A percentile compares a stretch with the other conserved stretches of the same genome.
Evolutionary conservation across 805 yeast species (phyloP).

Genomic region (Candida pseudofarinosa): DNA sequence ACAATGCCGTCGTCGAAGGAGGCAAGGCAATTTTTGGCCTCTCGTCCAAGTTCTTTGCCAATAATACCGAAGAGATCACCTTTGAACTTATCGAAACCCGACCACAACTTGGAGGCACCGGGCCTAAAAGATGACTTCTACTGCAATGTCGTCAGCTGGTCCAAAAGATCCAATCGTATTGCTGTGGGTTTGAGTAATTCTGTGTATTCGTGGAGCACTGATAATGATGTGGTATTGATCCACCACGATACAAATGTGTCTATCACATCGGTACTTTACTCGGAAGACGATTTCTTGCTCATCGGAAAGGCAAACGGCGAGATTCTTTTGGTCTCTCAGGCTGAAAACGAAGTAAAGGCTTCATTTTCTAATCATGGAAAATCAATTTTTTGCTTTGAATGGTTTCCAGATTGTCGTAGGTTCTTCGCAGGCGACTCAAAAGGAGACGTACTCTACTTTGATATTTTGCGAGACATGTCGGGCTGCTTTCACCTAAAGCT

Average conservation of each 20-base stretch:
- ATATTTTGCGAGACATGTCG: slow-evolving; percentile 12
- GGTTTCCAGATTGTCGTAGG: slow-evolving; percentile 46
- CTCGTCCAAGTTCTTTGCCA: not conserved
- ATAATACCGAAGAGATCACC: not conserved
- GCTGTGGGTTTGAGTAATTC: slow-evolving; percentile 63
- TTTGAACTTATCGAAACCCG: slow-evolving; percentile 1
- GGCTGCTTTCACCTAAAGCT: slow-evolving; percentile 5
- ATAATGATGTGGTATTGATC: slow-evolving; percentile 37
- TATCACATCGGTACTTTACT: slow-evolving; percentile 57
- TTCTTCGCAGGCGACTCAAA: slow-evolving; percentile 62
- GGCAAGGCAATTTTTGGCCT: slow-evolving; percentile 8
- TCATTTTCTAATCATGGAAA: slow-evolving; percentile 19
- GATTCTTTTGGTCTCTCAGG: slow-evolving; percentile 43
- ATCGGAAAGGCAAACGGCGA: slow-evolving; percentile 60
- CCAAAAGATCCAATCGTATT: slow-evolving; percentile 42
- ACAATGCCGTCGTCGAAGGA: slow-evolving; percentile 9
- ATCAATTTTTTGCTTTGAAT: slow-evolving; percentile 54
- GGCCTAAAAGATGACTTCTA: slow-evolving; percentile 73
- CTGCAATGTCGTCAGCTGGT: slow-evolving; percentile 73
- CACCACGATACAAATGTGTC: slow-evolving; percentile 41
- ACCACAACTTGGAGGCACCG: slow-evolving; percentile 48
- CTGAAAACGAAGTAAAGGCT: slow-evolving; percentile 11
- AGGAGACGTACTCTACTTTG: slow-evolving; percentile 53
- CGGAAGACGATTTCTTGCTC: slow-evolving; percentile 43
- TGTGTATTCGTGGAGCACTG: slow-evolving; percentile 62